phyloP scores from a whole-genome alignment of 352 stramenopile species.

The Phytophthora constricta region DNA sequence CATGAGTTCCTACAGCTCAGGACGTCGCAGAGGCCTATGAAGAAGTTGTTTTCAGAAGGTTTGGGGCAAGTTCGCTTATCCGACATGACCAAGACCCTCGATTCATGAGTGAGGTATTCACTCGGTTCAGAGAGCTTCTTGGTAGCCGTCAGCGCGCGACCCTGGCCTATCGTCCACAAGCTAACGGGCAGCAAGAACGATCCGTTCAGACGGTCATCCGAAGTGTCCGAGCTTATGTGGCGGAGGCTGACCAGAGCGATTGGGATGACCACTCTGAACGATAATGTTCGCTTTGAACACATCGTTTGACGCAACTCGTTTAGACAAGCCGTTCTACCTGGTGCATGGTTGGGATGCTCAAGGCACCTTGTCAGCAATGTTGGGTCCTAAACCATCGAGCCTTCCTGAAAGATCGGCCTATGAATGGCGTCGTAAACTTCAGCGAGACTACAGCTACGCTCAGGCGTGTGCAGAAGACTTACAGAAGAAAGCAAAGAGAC shows the following conservation, averaged over 20 bases:
- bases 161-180: not conserved
- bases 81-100: not conserved
- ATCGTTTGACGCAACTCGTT: not conserved
- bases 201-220: not conserved
- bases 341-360: not conserved
- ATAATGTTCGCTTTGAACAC: not conserved
- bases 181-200: not conserved
- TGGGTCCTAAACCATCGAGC: not conserved
- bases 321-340: not conserved
- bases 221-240: not conserved
- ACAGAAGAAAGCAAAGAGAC: not conserved
- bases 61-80: not conserved
- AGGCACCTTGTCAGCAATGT: not conserved
- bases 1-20: not conserved
- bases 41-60: not conserved
- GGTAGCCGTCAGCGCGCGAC: not conserved
- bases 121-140: not conserved
- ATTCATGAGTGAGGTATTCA: not conserved
- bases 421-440: conserved; percentile 12
- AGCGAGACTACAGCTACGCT: conserved; percentile 12
- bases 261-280: not conserved
- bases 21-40: not conserved
- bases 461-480: conserved; percentile 5
- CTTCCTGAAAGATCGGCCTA: not conserved
- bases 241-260: not conserved